Conservation (phyloP, 192 early-diverging fungal species). For the Chytriomyces hyalinus region DNA sequence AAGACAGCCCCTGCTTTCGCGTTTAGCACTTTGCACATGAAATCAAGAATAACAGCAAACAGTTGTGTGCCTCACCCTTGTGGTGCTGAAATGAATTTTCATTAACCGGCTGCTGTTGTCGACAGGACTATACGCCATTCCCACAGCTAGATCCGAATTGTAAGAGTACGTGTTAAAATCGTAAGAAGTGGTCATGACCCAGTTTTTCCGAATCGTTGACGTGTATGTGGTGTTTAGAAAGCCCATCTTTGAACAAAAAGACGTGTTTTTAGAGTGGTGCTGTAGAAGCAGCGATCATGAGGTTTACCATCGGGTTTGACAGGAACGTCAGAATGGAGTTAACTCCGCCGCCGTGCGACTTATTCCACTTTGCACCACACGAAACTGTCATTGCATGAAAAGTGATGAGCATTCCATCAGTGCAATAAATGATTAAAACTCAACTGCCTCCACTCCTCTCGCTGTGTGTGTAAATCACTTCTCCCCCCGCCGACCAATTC, state of each 20-base stretch:
- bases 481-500: slow-evolving; percentile 53
- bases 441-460: slow-evolving; percentile 89
- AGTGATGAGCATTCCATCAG: not conserved
- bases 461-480: slow-evolving; percentile 62
- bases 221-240: slow-evolving; percentile 85
- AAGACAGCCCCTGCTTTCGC: slow-evolving; percentile 57
- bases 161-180: slow-evolving; percentile 92
- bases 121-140: slow-evolving; percentile 78
- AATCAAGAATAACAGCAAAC: too few relatives aligned
- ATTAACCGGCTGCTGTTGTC: slow-evolving; percentile 57
- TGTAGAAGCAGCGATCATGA: slow-evolving; percentile 5
- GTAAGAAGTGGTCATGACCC: slow-evolving; percentile 81
- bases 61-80: slow-evolving; percentile 33
- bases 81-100: slow-evolving; percentile 60
- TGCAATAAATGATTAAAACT: slow-evolving; percentile 27
- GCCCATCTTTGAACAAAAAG: slow-evolving; percentile 77
- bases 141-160: slow-evolving; percentile 85
- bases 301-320: slow-evolving; percentile 13
- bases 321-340: slow-evolving; percentile 31
- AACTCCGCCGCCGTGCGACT: slow-evolving; percentile 10
- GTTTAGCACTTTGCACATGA: not conserved
- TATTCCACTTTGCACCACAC: slow-evolving; percentile 37
- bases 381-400: slow-evolving; percentile 35
- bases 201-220: slow-evolving; percentile 70
- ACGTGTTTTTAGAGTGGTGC: slow-evolving; percentile 51